A percentile compares a stretch with the other conserved stretches of the same genome.
These are phyloP conservation scores for Fagus sylvatica DNA, from an alignment of 306 rosid genomes.

Conservation along the genomic window DNA sequence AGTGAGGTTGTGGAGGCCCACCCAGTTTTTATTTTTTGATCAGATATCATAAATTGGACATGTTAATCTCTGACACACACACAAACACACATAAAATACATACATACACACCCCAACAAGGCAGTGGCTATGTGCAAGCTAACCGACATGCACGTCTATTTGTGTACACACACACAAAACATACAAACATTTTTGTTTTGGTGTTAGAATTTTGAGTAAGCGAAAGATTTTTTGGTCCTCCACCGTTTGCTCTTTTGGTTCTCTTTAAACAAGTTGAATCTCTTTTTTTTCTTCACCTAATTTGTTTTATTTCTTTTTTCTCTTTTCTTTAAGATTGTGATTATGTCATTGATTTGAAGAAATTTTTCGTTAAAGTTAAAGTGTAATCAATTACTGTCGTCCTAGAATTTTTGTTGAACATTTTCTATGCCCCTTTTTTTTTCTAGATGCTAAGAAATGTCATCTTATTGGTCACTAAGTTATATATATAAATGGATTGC, in stretches of 20 bases:
- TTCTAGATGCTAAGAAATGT: background rate
- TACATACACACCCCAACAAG: too few species aligned
- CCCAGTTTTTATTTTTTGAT: background rate
- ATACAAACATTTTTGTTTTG: background rate
- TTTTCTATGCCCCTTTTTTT: too few species aligned
- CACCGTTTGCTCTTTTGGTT: background rate
- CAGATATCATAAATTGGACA: constrained; percentile 1
- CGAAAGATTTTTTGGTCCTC: too few species aligned
- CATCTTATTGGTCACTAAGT: too few species aligned
- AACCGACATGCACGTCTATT: constrained; percentile 1
- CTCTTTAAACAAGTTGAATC: background rate
- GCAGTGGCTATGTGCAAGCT: constrained; percentile 16
- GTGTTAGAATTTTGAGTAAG: background rate
- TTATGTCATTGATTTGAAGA: too few species aligned
- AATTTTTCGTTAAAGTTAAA: too few species aligned
- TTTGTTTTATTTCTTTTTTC: background rate
- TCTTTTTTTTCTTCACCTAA: background rate
- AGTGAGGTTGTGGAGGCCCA: background rate
- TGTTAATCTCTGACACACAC: constrained; percentile 16
- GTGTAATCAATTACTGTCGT: background rate
- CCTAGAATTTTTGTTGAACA: background rate
- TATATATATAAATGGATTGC: too few species aligned
- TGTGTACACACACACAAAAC: too few species aligned
- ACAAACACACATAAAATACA: too few species aligned
- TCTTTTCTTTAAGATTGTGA: too few species aligned